Evolutionary conservation across 257 asterid species (phyloP).

Genomic region (Solanum sejunctum): DNA sequence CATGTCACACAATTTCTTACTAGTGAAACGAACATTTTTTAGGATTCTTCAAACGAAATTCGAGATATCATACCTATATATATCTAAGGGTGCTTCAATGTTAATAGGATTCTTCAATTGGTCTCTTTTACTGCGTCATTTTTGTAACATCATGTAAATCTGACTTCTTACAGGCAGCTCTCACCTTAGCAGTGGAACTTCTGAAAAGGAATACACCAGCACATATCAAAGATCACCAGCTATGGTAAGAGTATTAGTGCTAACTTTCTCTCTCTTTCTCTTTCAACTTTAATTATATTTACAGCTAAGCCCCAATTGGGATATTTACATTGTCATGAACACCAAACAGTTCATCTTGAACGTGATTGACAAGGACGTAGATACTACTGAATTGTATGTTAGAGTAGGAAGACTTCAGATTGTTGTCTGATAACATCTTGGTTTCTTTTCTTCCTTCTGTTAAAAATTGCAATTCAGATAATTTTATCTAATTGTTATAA

Average conservation of each 20-base stretch:
- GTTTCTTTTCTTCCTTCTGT: background rate
- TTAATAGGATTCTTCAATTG: background rate
- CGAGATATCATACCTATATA: background rate
- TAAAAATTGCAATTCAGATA: background rate
- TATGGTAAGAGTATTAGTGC: constrained; percentile 21
- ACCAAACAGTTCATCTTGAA: background rate
- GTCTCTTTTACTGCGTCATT: background rate
- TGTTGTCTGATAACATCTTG: background rate
- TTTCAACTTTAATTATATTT: background rate
- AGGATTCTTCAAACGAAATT: background rate
- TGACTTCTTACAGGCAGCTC: constrained; percentile 39
- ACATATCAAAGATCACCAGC: constrained; percentile 27
- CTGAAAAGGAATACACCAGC: constrained; percentile 27
- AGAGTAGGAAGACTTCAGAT: background rate
- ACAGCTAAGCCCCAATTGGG: background rate
- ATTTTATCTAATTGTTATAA: background rate
- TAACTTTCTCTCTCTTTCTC: background rate
- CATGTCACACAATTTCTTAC: background rate
- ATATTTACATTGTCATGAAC: background rate
- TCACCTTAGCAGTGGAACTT: constrained; percentile 16
- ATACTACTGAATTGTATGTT: background rate
- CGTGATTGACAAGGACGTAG: background rate
- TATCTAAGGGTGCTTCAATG: background rate
- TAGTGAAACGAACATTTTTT: background rate
- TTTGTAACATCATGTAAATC: background rate